A percentile compares a stretch with the other conserved stretches of the same genome.
phyloP scores from a whole-genome alignment of 108 stramenopile genomes.

The Craspedostauros australis region DNA sequence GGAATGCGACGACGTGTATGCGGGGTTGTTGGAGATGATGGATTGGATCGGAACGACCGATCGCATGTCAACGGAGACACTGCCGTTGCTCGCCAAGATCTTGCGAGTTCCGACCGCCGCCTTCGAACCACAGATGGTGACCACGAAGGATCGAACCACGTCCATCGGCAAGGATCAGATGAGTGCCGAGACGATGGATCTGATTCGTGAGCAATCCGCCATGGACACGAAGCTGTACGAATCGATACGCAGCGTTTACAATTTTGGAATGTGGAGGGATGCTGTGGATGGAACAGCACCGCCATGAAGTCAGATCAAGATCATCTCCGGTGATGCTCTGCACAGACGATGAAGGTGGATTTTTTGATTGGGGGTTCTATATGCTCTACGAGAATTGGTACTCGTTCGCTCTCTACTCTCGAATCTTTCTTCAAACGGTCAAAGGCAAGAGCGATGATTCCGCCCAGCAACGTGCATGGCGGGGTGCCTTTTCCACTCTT shows the following conservation, averaged over 20 bases:
- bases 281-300: conserved; percentile 1
- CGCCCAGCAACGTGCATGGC: no score
- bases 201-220: conserved; percentile 12
- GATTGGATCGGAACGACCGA: conserved; percentile 34
- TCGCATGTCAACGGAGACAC: conserved; percentile 13
- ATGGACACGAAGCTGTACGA: conserved; percentile 15
- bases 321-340: no score
- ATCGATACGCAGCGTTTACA: no score
- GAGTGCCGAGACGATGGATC: not conserved
- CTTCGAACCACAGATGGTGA: conserved; percentile 9
- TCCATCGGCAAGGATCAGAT: conserved; percentile 12
- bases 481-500: no score
- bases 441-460: no score
- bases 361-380: no score
- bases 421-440: no score
- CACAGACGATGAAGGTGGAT: no score
- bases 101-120: conserved; percentile 3
- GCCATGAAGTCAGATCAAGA: no score
- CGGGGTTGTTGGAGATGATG: conserved; percentile 5
- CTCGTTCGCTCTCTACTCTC: no score
- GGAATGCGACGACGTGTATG: conserved; percentile 10
- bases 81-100: conserved; percentile 11
- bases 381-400: no score
- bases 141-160: not conserved
- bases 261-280: not conserved